Conservation (phyloP, 371 early-diverging fungal species). For the Basidiobolus meristosporus region DNA sequence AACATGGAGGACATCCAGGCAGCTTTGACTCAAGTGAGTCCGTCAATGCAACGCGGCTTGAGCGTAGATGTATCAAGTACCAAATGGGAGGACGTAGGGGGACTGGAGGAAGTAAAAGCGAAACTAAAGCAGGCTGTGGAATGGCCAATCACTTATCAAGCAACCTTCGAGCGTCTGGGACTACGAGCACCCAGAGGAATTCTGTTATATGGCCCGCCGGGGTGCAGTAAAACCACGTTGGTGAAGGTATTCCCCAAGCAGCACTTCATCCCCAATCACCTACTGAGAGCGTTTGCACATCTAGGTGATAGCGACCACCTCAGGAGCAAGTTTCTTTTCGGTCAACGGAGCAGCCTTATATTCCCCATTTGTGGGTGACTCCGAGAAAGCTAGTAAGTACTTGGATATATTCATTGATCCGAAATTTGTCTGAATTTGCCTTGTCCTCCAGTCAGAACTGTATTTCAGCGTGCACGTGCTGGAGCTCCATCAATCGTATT, state of each 20-base stretch:
- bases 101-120: constrained; percentile 77
- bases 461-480: constrained; percentile 72
- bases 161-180: constrained; percentile 59
- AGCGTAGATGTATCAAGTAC: constrained; percentile 34
- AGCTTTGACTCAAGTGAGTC: constrained; percentile 39
- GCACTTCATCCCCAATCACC: not conserved
- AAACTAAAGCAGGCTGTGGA: constrained; percentile 84
- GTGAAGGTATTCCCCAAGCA: constrained; percentile 35
- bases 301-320: constrained; percentile 53
- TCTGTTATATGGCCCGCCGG: constrained; percentile 93
- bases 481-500: constrained; percentile 89
- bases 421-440: not conserved
- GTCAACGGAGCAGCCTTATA: constrained; percentile 81
- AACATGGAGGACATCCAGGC: constrained; percentile 20
- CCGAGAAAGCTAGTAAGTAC: constrained; percentile 49
- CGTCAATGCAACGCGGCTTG: constrained; percentile 40
- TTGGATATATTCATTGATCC: not conserved
- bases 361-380: constrained; percentile 86
- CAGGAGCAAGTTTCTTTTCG: constrained; percentile 63
- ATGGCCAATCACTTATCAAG: constrained; percentile 75
- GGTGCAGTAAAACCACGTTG: constrained; percentile 93
- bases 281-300: constrained; percentile 2
- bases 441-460: constrained; percentile 29
- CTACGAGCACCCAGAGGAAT: constrained; percentile 73
- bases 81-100: constrained; percentile 85